phyloP scores from a whole-genome alignment of 192 early-diverging fungal genomes.

The Coemansia interrupta region DNA sequence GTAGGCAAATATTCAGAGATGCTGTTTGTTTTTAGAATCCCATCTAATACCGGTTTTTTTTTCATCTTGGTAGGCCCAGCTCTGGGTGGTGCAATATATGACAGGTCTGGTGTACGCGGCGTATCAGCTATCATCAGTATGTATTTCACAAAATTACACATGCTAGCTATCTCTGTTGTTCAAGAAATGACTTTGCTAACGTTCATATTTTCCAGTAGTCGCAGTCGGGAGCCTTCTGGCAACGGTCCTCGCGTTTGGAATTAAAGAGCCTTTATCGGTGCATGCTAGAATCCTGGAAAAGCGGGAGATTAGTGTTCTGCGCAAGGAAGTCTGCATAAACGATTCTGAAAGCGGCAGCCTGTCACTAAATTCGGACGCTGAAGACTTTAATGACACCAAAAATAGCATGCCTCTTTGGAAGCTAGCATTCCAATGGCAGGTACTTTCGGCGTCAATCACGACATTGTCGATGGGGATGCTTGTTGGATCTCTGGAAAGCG shows the following conservation, averaged over 20 bases:
- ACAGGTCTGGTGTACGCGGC: conserved; percentile 28
- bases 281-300: conserved; percentile 15
- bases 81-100: conserved; percentile 35
- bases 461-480: conserved; percentile 32
- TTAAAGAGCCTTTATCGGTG: conserved; percentile 33
- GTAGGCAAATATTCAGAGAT: too few relatives aligned
- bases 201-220: conserved; percentile 13
- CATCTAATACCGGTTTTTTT: not conserved
- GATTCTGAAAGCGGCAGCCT: not conserved
- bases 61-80: conserved; percentile 22
- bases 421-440: conserved; percentile 44
- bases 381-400: not conserved
- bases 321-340: not conserved
- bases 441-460: conserved; percentile 31
- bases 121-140: conserved; percentile 38
- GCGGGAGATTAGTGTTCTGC: not conserved
- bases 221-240: conserved; percentile 16
- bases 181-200: not conserved
- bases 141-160: conserved; percentile 2
- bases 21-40: not conserved
- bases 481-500: conserved; percentile 29
- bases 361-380: not conserved
- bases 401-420: conserved; percentile 32
- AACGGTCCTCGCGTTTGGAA: conserved; percentile 19
- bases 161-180: not conserved